A percentile compares a stretch with the other conserved stretches of the same genome.
These are phyloP conservation scores for Mycena amicta DNA, from an alignment of 768 basidiomycete species.

Conservation along the genomic window DNA sequence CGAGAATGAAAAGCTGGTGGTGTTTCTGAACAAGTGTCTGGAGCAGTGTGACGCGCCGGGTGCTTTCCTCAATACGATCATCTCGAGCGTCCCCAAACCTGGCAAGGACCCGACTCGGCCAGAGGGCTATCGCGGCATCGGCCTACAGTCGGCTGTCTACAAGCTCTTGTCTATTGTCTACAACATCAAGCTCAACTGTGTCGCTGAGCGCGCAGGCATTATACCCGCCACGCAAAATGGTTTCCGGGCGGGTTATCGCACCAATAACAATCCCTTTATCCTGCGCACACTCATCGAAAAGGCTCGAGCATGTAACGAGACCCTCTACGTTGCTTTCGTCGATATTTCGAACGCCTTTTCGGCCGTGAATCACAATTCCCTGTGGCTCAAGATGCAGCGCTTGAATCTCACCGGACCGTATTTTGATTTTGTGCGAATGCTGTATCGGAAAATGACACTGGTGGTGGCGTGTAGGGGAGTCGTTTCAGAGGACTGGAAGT, in stretches of 20 bases:
- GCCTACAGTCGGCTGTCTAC: no score
- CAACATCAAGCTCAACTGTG: no score
- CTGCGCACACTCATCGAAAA: no score
- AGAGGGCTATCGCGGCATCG: constrained; percentile 19
- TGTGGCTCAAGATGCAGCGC: constrained; percentile 30
- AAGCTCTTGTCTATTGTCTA: no score
- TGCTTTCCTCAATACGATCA: no score
- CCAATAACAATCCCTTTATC: no score
- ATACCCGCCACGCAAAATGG: constrained; percentile 36
- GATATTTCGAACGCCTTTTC: no score
- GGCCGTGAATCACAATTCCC: constrained; percentile 27
- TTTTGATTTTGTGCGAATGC: no score
- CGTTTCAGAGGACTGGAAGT: no score
- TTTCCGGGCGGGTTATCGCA: constrained; percentile 28
- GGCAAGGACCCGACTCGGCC: no score
- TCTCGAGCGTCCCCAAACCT: no score
- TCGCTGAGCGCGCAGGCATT: constrained; percentile 12
- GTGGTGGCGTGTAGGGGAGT: constrained; percentile 12
- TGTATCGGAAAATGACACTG: constrained; percentile 25
- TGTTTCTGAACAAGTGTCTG: neutral
- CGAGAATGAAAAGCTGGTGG: neutral
- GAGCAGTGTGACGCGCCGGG: neutral
- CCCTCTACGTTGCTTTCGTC: constrained; percentile 26
- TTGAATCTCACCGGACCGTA: constrained; percentile 22
- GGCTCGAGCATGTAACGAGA: constrained; percentile 10